phyloP scores from a whole-genome alignment of 352 stramenopile genomes.

The Globisporangium sylvaticum region DNA sequence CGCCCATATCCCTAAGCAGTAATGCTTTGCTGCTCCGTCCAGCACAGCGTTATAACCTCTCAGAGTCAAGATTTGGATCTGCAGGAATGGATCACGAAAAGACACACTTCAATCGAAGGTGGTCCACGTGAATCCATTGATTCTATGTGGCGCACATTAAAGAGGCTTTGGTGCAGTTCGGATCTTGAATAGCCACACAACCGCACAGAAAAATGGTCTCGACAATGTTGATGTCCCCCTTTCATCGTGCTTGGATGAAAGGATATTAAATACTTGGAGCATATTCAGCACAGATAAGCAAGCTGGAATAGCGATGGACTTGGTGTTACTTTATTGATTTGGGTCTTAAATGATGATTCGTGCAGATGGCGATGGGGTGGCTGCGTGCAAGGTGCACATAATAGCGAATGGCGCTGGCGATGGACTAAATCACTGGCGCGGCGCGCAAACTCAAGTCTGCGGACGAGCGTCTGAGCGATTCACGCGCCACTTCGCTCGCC shows the following conservation, averaged over 20 bases:
- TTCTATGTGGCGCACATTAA: background rate
- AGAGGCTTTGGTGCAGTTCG: background rate
- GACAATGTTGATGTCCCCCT: background rate
- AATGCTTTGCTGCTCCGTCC: background rate
- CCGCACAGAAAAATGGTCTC: background rate
- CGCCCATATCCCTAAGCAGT: slow-evolving; percentile 21
- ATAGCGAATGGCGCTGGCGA: background rate
- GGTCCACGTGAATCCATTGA: background rate
- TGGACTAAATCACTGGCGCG: slow-evolving; percentile 2
- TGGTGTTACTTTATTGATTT: slow-evolving; percentile 2
- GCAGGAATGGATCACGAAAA: background rate
- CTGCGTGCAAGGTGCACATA: background rate
- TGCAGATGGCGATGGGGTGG: background rate
- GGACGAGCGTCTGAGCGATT: slow-evolving; percentile 1
- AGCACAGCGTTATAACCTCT: too few species aligned
- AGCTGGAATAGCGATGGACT: background rate
- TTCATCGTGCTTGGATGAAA: background rate
- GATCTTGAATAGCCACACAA: background rate
- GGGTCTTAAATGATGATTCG: background rate
- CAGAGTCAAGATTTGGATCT: background rate
- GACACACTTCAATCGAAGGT: background rate
- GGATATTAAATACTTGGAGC: too few species aligned
- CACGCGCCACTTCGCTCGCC: slow-evolving; percentile 30
- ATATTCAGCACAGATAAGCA: background rate
- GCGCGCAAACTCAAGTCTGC: background rate